phyloP scores from a whole-genome alignment of 108 stramenopile genomes.

The Halocafeteria seosinensis region DNA sequence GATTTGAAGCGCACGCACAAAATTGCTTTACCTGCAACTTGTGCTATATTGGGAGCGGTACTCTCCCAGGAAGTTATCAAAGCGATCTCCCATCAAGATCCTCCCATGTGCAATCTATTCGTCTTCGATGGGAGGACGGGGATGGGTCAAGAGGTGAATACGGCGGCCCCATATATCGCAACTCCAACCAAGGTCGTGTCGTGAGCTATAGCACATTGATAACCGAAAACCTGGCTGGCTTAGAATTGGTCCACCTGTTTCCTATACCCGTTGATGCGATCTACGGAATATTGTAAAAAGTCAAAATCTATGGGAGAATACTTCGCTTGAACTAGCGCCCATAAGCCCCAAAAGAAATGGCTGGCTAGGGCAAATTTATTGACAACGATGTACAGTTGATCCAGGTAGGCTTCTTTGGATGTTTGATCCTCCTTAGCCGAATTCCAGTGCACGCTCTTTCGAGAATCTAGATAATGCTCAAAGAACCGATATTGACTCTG shows the following conservation, averaged over 20 bases:
- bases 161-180: too few relatives aligned
- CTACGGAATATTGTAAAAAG: conserved; percentile 22
- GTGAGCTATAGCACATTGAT: too few relatives aligned
- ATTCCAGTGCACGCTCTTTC: neutral
- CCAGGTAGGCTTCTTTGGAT: neutral
- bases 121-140: too few relatives aligned
- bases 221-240: too few relatives aligned
- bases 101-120: too few relatives aligned
- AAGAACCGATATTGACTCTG: neutral
- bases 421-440: neutral
- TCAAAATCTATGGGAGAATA: conserved; percentile 30
- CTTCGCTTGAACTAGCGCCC: conserved; percentile 22
- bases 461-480: neutral
- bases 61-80: too few relatives aligned
- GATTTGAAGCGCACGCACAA: too few relatives aligned
- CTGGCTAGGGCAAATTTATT: conserved; percentile 16
- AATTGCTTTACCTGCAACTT: too few relatives aligned
- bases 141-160: too few relatives aligned
- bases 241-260: neutral
- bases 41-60: too few relatives aligned
- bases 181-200: too few relatives aligned
- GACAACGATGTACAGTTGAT: neutral
- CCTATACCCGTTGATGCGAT: neutral
- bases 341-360: conserved; percentile 27
- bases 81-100: too few relatives aligned